Conservation (phyloP, 148 eudicot genomes). For the Rhododendron ferrugineum region DNA sequence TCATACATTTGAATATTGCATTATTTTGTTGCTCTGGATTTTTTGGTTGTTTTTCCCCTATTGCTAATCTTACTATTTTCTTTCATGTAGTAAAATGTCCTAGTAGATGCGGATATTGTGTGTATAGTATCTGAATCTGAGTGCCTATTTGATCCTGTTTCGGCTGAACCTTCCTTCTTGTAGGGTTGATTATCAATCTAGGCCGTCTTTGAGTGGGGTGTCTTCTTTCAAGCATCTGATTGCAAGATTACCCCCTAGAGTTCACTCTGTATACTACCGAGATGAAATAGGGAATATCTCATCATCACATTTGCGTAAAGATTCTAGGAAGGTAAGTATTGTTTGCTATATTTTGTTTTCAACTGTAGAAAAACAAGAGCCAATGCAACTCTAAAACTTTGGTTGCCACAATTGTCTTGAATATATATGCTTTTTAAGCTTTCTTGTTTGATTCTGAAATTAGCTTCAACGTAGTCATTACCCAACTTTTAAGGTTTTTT, state of each 20-base stretch:
- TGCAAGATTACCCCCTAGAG: constrained; percentile 87
- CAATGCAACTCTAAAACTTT: not conserved
- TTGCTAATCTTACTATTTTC: not conserved
- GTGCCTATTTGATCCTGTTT: not conserved
- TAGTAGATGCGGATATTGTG: not conserved
- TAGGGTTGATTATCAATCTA: constrained; percentile 93
- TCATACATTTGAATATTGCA: not conserved
- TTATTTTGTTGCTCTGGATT: not conserved
- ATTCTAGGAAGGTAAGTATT: constrained; percentile 59
- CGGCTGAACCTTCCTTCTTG: constrained; percentile 18
- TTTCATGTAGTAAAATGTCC: not conserved
- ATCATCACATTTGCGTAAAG: constrained; percentile 72
- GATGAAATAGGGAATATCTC: constrained; percentile 95
- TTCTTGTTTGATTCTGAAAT: constrained; percentile 1
- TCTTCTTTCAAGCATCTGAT: constrained; percentile 85
- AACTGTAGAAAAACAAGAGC: not conserved
- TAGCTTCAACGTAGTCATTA: not conserved
- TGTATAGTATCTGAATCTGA: not conserved
- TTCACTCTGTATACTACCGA: constrained; percentile 96
- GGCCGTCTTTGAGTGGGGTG: constrained; percentile 54
- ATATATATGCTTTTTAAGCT: not conserved
- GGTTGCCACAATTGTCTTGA: not conserved
- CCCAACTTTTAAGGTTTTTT: not conserved
- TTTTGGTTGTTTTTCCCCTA: not conserved
- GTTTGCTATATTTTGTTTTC: constrained; percentile 2